Base-by-base conservation (phyloP, 1,284 basidiomycete species). In the Leccinum fallax region DNA sequence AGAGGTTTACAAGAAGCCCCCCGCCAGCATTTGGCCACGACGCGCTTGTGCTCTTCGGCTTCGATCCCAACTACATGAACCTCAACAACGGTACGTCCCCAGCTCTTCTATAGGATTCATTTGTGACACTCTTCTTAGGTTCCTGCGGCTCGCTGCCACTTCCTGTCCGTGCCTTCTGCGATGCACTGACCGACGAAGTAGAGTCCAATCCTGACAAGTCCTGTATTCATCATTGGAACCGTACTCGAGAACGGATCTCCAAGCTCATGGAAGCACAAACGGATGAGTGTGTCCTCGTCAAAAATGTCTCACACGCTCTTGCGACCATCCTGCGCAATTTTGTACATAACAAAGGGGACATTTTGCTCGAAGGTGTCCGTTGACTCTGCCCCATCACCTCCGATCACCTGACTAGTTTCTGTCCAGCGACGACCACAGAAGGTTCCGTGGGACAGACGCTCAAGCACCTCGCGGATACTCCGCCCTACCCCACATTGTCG, bases 71-170 rank as follows among this genome's bases (percentile, higher is more conserved):
- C 46, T 89, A 86, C 69, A 71, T 88, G 60, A 89, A 90, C 70
- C 71, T 90, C 51, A 90, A 91, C 66, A 77, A 88, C 61, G 89
- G 87, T 84, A 49, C 55, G 80, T 63, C 3, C 3, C 34, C 10
- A 2, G 4, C 40, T 7, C 3, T 54, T n/a, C 10, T 49, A 15
- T 15, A 10, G 5, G 10, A 51, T 9, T 30, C 0, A 16, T 48
- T 48, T 7, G 4, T 15, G 16, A 32, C 28, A 53, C 28, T 15
- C 1, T 55, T 26, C 51, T 26, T 40, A 89, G 89, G 89, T 4
- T 87, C 88, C 0, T 93, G 86, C 65, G 92, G 92, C 4, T 84
- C 90, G 2, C 74, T 84, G 0, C 89, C 92, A 0, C 73, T 77
- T 2, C 84, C 86, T 7, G 89, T 94, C 15, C 71, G 83, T 19